A percentile compares a stretch with the other conserved stretches of the same genome.
phyloP scores from a whole-genome alignment of 257 asterid genomes.

The Cinchona pubescens region DNA sequence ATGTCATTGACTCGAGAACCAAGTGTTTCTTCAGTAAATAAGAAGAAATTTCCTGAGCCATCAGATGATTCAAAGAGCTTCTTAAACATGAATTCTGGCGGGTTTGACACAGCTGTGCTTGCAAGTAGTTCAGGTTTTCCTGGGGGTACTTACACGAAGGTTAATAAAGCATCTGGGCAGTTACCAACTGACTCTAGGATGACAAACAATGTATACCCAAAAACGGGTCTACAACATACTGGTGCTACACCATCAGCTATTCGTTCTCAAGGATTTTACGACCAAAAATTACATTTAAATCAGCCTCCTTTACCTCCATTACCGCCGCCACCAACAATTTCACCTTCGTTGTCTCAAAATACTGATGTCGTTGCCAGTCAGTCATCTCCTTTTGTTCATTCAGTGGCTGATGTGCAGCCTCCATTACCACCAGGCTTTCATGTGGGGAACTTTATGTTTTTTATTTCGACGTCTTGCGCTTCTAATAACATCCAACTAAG shows the following conservation, averaged over 20 bases:
- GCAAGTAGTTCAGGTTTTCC: slow-evolving; percentile 45
- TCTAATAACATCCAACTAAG: not conserved
- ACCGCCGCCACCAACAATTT: slow-evolving; percentile 57
- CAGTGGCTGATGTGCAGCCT: slow-evolving; percentile 49
- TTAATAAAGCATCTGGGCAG: slow-evolving; percentile 40
- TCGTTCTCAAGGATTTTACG: slow-evolving; percentile 59
- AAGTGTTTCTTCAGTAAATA: slow-evolving; percentile 72
- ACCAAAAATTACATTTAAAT: too few relatives aligned
- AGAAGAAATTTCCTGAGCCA: slow-evolving; percentile 60
- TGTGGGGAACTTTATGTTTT: slow-evolving; percentile 29
- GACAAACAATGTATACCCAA: slow-evolving; percentile 45
- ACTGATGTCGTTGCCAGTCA: slow-evolving; percentile 41
- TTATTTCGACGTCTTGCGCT: not conserved
- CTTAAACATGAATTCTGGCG: slow-evolving; percentile 31
- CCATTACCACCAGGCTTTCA: slow-evolving; percentile 52
- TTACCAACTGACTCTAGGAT: slow-evolving; percentile 52
- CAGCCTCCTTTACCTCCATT: slow-evolving; percentile 70
- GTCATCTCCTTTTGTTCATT: slow-evolving; percentile 43
- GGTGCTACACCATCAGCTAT: slow-evolving; percentile 34
- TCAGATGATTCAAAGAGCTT: slow-evolving; percentile 47
- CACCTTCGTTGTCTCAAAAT: slow-evolving; percentile 49
- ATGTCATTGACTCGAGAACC: slow-evolving; percentile 58
- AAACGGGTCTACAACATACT: slow-evolving; percentile 35
- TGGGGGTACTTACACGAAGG: slow-evolving; percentile 38
- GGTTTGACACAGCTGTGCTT: slow-evolving; percentile 42